phyloP scores from a whole-genome alignment of 495 filamentous ascomycete genomes.

The Parathielavia hyrcaniae region DNA sequence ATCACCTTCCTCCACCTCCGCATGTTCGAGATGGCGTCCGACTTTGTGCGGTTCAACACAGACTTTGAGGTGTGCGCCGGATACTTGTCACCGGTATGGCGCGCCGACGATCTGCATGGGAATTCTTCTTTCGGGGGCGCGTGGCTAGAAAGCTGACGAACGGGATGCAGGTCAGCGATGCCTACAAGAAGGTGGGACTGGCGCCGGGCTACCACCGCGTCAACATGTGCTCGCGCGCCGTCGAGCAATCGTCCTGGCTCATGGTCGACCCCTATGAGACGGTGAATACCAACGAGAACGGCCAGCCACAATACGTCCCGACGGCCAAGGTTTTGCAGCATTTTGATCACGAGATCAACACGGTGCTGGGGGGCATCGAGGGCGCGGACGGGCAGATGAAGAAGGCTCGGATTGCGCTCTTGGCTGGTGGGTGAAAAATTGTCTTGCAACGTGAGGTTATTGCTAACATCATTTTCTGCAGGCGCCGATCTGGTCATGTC shows the following conservation, averaged over 20 bases:
- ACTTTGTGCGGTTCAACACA: slow-evolving; percentile 71
- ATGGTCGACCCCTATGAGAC: slow-evolving; percentile 76
- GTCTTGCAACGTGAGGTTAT: not conserved
- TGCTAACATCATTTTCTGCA: slow-evolving; percentile 42
- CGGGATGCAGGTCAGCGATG: slow-evolving; percentile 45
- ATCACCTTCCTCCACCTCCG: slow-evolving; percentile 83
- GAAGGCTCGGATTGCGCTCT: slow-evolving; percentile 59
- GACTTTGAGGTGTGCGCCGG: slow-evolving; percentile 81
- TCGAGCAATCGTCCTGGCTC: slow-evolving; percentile 69
- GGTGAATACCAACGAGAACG: slow-evolving; percentile 45
- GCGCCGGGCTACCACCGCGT: slow-evolving; percentile 46
- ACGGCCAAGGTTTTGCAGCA: slow-evolving; percentile 86
- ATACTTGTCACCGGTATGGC: slow-evolving; percentile 53
- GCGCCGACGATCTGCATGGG: not conserved
- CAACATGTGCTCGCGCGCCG: slow-evolving; percentile 71
- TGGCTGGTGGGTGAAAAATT: slow-evolving; percentile 17
- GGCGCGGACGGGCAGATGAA: slow-evolving; percentile 49
- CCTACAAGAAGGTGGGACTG: slow-evolving; percentile 86
- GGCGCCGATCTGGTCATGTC: slow-evolving; percentile 85
- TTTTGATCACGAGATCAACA: slow-evolving; percentile 83
- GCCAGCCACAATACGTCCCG: slow-evolving; percentile 74
- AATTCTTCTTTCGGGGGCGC: not conserved
- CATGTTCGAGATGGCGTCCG: slow-evolving; percentile 89
- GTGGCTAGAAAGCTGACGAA: not conserved
- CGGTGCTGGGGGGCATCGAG: slow-evolving; percentile 65